A percentile compares a stretch with the other conserved stretches of the same genome.
These are phyloP conservation scores for Penicillium maclennaniae DNA, from an alignment of 495 filamentous ascomycete genomes.

Conservation along the genomic window DNA sequence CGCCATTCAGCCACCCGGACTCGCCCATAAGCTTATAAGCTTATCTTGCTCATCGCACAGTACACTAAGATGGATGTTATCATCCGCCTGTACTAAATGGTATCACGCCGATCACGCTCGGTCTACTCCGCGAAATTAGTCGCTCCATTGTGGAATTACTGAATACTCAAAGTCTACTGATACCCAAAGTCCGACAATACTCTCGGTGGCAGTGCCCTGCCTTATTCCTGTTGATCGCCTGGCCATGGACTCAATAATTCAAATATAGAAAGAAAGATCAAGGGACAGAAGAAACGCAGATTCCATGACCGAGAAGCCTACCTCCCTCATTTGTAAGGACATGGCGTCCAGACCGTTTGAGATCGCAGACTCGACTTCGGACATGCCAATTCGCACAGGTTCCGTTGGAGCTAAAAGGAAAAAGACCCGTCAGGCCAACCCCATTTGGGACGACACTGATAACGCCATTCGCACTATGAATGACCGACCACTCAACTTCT, in stretches of 20 bases:
- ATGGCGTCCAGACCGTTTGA: neutral
- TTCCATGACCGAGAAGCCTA: too few species aligned
- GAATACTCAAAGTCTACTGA: too few species aligned
- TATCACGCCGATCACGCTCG: neutral
- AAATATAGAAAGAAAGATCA: neutral
- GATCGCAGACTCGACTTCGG: too few species aligned
- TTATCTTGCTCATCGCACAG: neutral
- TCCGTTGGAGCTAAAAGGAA: neutral
- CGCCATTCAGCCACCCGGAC: neutral
- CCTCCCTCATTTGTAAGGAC: too few species aligned
- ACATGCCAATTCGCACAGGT: too few species aligned
- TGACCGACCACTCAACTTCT: conserved; percentile 1
- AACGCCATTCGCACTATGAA: conserved; percentile 22
- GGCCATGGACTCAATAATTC: neutral
- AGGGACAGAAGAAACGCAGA: neutral
- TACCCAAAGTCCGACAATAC: too few species aligned
- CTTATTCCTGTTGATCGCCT: neutral
- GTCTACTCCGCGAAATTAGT: too few species aligned
- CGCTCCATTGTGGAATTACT: too few species aligned
- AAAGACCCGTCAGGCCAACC: conserved; percentile 1
- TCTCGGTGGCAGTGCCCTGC: too few species aligned
- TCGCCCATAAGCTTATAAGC: neutral
- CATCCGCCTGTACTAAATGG: too few species aligned
- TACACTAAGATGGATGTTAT: neutral
- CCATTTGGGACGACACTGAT: conserved; percentile 6